These are phyloP conservation scores for Aspergillus cavernicola DNA, from an alignment of 495 filamentous ascomycete genomes.

Conservation along the genomic window DNA sequence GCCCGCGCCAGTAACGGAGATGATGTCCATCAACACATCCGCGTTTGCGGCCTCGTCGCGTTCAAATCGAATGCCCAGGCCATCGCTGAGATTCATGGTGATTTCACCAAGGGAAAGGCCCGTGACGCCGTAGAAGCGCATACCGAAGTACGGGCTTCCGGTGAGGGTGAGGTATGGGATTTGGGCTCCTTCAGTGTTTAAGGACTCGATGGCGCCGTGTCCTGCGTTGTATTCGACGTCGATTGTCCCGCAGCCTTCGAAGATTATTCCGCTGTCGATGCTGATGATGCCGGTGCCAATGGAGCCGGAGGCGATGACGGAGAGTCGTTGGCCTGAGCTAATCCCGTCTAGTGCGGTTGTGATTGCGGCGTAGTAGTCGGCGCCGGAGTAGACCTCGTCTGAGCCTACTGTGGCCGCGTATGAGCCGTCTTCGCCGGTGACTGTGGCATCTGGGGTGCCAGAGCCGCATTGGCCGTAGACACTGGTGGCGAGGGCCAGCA, in stretches of 20 bases:
- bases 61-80: slow-evolving; percentile 16
- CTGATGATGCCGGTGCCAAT: slow-evolving; percentile 7
- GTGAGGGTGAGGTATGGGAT: slow-evolving; percentile 15
- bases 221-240: slow-evolving; percentile 5
- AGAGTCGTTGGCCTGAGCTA: slow-evolving; percentile 9
- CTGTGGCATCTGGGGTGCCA: slow-evolving; percentile 14
- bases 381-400: slow-evolving; percentile 7
- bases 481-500: slow-evolving; percentile 9
- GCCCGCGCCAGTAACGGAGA: slow-evolving; percentile 11
- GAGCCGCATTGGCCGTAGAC: slow-evolving; percentile 11
- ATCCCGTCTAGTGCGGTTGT: slow-evolving; percentile 6
- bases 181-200: neutral
- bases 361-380: slow-evolving; percentile 9
- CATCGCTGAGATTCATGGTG: slow-evolving; percentile 12
- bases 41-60: slow-evolving; percentile 14
- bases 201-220: slow-evolving; percentile 12
- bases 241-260: slow-evolving; percentile 16
- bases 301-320: slow-evolving; percentile 11
- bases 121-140: slow-evolving; percentile 12
- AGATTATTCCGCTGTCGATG: slow-evolving; percentile 10
- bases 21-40: slow-evolving; percentile 13
- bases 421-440: slow-evolving; percentile 1
- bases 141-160: slow-evolving; percentile 12
- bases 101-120: slow-evolving; percentile 12
- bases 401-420: slow-evolving; percentile 9